Evolutionary conservation across 2,329 filamentous ascomycete species (phyloP).

Genomic region (Botryotinia convoluta): DNA sequence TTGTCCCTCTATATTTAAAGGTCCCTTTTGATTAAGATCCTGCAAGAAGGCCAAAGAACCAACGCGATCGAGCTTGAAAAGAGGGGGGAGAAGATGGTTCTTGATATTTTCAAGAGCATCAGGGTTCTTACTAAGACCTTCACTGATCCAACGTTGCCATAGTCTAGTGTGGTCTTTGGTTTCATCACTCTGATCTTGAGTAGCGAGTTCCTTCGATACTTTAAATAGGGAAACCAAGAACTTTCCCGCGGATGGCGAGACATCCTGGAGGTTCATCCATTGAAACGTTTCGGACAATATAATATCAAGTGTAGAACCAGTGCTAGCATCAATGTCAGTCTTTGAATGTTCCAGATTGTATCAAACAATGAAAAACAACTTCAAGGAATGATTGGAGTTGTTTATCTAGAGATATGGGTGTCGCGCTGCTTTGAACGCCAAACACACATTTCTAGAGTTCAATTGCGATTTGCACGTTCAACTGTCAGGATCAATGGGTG

Average conservation of each 20-base stretch:
- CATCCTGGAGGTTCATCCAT: slow-evolving; percentile 56
- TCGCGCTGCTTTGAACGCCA: neutral
- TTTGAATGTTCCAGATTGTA: neutral
- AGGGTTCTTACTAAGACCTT: slow-evolving; percentile 48
- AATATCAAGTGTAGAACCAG: slow-evolving; percentile 46
- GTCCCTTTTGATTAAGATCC: slow-evolving; percentile 51
- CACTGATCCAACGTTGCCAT: slow-evolving; percentile 58
- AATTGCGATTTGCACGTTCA: neutral
- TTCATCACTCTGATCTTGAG: slow-evolving; percentile 40
- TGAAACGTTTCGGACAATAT: slow-evolving; percentile 48
- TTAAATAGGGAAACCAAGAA: slow-evolving; percentile 58
- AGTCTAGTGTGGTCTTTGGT: slow-evolving; percentile 30
- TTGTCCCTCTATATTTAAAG: slow-evolving; percentile 46
- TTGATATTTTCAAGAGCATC: slow-evolving; percentile 60
- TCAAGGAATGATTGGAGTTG: neutral
- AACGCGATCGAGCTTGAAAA: slow-evolving; percentile 57
- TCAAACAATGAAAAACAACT: accelerated
- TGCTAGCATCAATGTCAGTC: neutral
- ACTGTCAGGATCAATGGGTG: neutral
- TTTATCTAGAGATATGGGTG: neutral
- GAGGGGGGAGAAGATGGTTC: slow-evolving; percentile 60
- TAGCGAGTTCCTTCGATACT: slow-evolving; percentile 37
- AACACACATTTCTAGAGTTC: neutral
- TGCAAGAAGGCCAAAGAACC: slow-evolving; percentile 58
- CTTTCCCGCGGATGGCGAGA: slow-evolving; percentile 60